These are phyloP conservation scores for Alternaria novae-zelandiae DNA, from an alignment of 2,329 filamentous ascomycete species.

Conservation along the genomic window DNA sequence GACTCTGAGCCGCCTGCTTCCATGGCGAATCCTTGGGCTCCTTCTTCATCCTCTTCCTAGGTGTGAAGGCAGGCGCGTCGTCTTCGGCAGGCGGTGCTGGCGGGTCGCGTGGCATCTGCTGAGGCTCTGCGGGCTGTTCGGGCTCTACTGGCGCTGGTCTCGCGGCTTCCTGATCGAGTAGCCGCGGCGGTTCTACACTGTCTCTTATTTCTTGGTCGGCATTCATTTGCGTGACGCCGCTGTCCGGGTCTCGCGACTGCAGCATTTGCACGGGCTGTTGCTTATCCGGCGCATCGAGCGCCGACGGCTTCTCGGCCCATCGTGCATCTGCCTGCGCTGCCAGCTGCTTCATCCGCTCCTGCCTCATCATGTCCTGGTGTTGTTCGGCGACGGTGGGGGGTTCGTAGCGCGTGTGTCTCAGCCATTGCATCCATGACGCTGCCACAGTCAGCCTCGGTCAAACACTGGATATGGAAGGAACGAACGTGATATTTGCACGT, in stretches of 20 bases:
- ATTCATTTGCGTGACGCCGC: constrained; percentile 45
- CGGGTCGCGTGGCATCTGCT: constrained; percentile 26
- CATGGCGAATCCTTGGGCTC: constrained; percentile 49
- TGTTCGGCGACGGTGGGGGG: constrained; percentile 66
- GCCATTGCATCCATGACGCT: constrained; percentile 74
- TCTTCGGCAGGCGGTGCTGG: constrained; percentile 17
- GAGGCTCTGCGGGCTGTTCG: background rate
- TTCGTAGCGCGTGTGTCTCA: constrained; percentile 64
- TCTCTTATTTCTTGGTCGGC: constrained; percentile 42
- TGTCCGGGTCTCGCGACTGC: constrained; percentile 51
- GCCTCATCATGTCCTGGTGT: constrained; percentile 62
- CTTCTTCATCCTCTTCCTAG: constrained; percentile 28
- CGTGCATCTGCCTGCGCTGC: constrained; percentile 66
- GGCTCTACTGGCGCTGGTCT: constrained; percentile 8
- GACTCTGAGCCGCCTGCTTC: constrained; percentile 47
- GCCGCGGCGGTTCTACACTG: constrained; percentile 14
- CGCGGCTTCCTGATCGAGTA: constrained; percentile 2
- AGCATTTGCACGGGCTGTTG: constrained; percentile 57
- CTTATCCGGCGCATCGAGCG: constrained; percentile 62
- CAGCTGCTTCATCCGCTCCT: constrained; percentile 64
- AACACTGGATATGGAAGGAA: background rate
- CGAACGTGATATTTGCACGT: constrained; percentile 65
- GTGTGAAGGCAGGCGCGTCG: constrained; percentile 26
- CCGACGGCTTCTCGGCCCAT: constrained; percentile 66
- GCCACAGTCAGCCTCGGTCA: constrained; percentile 8